Conservation (phyloP, 148 eudicot species). For the Tetragonia tetragonoides region DNA sequence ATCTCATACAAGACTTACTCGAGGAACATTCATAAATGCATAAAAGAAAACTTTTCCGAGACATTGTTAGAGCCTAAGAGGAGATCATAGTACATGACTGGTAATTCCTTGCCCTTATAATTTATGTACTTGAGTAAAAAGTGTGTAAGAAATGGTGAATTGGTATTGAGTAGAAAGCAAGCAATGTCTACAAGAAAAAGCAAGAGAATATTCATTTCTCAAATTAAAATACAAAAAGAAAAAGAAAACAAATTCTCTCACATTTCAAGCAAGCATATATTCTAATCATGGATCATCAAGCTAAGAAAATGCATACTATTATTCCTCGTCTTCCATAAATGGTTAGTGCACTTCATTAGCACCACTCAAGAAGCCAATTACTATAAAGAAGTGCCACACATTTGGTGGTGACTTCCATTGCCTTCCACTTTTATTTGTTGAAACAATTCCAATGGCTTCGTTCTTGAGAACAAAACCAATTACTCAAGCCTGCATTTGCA, state of each 20-base stretch:
- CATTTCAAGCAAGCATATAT: conserved; percentile 34
- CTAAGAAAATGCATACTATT: conserved; percentile 7
- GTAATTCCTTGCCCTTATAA: no score
- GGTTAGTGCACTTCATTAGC: background rate
- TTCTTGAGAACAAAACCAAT: background rate
- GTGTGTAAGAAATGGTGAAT: no score
- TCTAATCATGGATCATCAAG: conserved; percentile 19
- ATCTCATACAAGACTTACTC: no score
- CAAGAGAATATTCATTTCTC: background rate
- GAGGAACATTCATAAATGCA: no score
- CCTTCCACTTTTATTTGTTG: background rate
- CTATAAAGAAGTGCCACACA: background rate
- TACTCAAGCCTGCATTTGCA: background rate
- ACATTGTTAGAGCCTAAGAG: no score
- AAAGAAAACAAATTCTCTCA: background rate
- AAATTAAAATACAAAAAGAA: background rate
- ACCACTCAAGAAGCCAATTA: background rate
- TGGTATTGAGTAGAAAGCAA: conserved; percentile 19
- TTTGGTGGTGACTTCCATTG: no score
- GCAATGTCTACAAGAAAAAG: conserved; percentile 2
- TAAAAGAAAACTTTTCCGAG: no score
- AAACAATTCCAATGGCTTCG: conserved; percentile 9
- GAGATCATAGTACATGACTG: no score
- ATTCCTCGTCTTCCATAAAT: background rate
- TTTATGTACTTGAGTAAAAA: no score